Percentiles rank a stretch among this genome's conserved stretches.
phyloP scores from a whole-genome alignment of 768 basidiomycete species.

The Epithele typhae region DNA sequence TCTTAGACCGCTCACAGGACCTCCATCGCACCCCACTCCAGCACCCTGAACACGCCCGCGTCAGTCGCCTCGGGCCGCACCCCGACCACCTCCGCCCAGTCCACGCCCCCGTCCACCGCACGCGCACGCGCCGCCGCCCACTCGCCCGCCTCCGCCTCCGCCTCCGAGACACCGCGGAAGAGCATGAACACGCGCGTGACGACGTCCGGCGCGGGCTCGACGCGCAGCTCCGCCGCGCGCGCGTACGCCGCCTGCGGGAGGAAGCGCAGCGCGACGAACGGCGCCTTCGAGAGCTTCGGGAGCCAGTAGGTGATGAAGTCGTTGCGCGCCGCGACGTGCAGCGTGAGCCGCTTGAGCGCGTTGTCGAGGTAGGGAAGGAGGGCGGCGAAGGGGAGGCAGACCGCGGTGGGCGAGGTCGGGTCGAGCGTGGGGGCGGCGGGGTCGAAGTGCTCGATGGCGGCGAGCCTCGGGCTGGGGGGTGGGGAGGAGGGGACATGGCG shows the following conservation, averaged over 20 bases:
- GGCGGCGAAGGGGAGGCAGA: background rate
- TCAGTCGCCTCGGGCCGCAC: slow-evolving; percentile 27
- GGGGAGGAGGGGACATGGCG: background rate
- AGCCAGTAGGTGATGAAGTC: slow-evolving; percentile 52
- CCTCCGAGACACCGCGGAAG: slow-evolving; percentile 35
- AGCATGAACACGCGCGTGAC: slow-evolving; percentile 47
- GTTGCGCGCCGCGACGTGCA: slow-evolving; percentile 37
- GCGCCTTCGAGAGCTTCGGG: slow-evolving; percentile 35
- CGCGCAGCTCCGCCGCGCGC: slow-evolving; percentile 31
- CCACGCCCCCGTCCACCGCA: slow-evolving; percentile 22
- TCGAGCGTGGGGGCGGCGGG: background rate
- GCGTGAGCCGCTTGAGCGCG: slow-evolving; percentile 5
- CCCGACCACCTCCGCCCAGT: too few species aligned
- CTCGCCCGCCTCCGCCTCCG: slow-evolving; percentile 13
- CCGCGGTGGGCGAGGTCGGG: background rate
- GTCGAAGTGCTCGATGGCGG: too few species aligned
- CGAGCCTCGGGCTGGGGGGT: background rate
- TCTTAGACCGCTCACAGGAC: too few species aligned
- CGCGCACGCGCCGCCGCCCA: slow-evolving; percentile 28
- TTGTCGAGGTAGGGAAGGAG: background rate
- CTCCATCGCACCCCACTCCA: too few species aligned
- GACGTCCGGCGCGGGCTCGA: too few species aligned
- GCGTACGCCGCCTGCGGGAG: slow-evolving; percentile 40
- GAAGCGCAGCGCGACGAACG: too few species aligned
- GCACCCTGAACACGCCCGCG: slow-evolving; percentile 30